phyloP scores from a whole-genome alignment of 345 rosid genomes.

The Populus ilicifolia region DNA sequence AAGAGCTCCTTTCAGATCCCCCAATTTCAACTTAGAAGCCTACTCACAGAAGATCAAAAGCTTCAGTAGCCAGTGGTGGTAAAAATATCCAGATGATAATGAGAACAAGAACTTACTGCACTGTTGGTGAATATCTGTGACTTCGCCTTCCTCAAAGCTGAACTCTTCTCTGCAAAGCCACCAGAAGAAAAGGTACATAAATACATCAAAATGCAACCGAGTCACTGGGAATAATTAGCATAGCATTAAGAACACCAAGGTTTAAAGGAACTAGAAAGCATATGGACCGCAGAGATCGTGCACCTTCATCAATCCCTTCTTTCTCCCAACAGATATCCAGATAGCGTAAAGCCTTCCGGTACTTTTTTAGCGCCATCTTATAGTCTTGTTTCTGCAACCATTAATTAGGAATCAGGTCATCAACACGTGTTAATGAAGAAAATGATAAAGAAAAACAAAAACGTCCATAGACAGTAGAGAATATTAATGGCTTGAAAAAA shows the following conservation, averaged over 20 bases:
- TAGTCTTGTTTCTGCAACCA: slow-evolving; percentile 68
- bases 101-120: slow-evolving; percentile 52
- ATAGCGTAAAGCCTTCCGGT: slow-evolving; percentile 79
- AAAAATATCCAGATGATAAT: background rate
- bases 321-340: slow-evolving; percentile 97
- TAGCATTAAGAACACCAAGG: background rate
- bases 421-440: background rate
- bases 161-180: slow-evolving; percentile 58
- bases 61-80: background rate
- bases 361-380: slow-evolving; percentile 91
- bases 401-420: background rate
- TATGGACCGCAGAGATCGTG: background rate
- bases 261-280: background rate
- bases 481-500: background rate
- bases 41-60: slow-evolving; percentile 13
- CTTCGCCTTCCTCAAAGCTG: slow-evolving; percentile 75
- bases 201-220: background rate
- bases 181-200: slow-evolving; percentile 4
- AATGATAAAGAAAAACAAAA: background rate
- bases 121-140: slow-evolving; percentile 88
- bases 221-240: background rate
- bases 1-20: slow-evolving; percentile 85
- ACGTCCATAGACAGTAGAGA: background rate
- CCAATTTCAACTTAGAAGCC: slow-evolving; percentile 86
- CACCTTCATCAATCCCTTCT: slow-evolving; percentile 90